Evolutionary conservation across 73 alveolate species (phyloP).

Genomic region (Tetrahymena malaccensis): DNA sequence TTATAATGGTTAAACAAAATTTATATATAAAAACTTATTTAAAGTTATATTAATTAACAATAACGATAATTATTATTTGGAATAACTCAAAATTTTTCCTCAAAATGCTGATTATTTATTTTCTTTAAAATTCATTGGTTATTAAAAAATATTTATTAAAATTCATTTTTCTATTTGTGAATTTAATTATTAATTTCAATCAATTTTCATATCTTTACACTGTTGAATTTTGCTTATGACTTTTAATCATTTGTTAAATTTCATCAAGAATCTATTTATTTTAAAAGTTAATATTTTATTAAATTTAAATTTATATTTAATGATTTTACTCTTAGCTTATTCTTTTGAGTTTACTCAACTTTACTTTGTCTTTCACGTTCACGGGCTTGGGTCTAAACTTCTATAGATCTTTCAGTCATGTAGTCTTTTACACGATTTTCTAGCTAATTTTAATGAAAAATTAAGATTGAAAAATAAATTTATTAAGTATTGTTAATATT

Average conservation of each 20-base stretch:
- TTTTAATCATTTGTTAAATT: not conserved
- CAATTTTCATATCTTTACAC: not conserved
- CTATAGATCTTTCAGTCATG: not conserved
- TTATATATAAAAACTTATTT: too few relatives aligned
- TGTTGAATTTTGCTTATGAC: not conserved
- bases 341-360: not conserved
- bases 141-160: too few relatives aligned
- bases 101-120: too few relatives aligned
- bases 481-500: not conserved
- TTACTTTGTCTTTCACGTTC: not conserved
- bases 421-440: not conserved
- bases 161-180: not conserved
- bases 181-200: not conserved
- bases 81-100: too few relatives aligned
- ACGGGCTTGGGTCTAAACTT: not conserved
- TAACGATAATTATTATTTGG: not conserved
- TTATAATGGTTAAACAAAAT: not conserved
- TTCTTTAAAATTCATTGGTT: too few relatives aligned
- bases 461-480: not conserved
- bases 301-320: not conserved
- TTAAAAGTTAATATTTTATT: not conserved
- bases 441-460: not conserved
- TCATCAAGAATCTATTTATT: not conserved
- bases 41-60: too few relatives aligned
- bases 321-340: not conserved